These are phyloP conservation scores for Oenanthe sinensis DNA, from an alignment of 129 eudicot species.

Conservation along the genomic window DNA sequence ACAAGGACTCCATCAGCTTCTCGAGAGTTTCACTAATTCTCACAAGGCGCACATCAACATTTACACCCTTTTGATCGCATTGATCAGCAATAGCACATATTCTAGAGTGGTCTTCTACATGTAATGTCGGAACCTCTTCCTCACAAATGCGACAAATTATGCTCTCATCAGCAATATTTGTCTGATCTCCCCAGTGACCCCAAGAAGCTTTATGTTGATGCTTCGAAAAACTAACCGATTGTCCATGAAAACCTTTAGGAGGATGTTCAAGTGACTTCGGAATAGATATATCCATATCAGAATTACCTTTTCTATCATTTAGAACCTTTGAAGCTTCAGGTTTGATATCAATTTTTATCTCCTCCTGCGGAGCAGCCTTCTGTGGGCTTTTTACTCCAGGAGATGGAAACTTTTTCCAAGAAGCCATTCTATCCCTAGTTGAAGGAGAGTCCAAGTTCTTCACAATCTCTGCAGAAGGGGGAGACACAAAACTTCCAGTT, in stretches of 20 bases:
- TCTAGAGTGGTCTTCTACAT: slow-evolving; percentile 95
- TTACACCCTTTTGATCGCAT: slow-evolving; percentile 81
- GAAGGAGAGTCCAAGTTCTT: slow-evolving; percentile 42
- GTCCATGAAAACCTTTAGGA: slow-evolving; percentile 51
- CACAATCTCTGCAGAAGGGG: slow-evolving; percentile 36
- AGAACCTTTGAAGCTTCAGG: slow-evolving; percentile 26
- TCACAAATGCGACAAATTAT: slow-evolving; percentile 97
- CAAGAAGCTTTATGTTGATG: slow-evolving; percentile 79
- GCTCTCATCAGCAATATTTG: slow-evolving; percentile 55
- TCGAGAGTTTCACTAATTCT: slow-evolving; percentile 84
- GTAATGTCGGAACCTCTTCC: slow-evolving; percentile 90
- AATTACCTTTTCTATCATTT: slow-evolving; percentile 23
- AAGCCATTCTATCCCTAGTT: slow-evolving; percentile 70
- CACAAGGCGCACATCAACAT: slow-evolving; percentile 75
- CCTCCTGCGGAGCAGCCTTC: slow-evolving; percentile 39
- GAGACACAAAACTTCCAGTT: slow-evolving; percentile 23
- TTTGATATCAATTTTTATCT: slow-evolving; percentile 21
- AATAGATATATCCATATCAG: slow-evolving; percentile 38
- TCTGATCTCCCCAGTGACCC: slow-evolving; percentile 96
- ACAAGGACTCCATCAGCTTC: slow-evolving; percentile 65
- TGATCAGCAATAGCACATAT: slow-evolving; percentile 91
- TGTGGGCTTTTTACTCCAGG: slow-evolving; percentile 58
- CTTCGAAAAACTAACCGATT: slow-evolving; percentile 37
- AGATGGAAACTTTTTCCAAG: slow-evolving; percentile 85
- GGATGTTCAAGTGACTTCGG: slow-evolving; percentile 42